Percentiles rank a stretch among this genome's conserved stretches.
phyloP scores from a whole-genome alignment of 1,284 basidiomycete species.

The Malassezia restricta region DNA sequence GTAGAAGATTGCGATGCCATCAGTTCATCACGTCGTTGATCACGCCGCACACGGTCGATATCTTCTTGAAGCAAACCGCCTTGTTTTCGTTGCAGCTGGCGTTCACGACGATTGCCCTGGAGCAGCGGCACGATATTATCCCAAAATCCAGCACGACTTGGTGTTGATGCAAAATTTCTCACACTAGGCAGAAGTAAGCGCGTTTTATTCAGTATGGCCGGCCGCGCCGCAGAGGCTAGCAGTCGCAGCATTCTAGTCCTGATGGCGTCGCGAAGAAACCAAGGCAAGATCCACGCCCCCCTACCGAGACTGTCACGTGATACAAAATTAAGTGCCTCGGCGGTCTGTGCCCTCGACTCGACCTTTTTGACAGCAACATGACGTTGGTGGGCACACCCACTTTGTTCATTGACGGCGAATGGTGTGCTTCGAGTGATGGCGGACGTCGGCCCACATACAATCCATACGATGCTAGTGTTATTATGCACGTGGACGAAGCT shows the following conservation, averaged over 20 bases:
- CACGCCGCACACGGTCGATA: conserved; percentile 18
- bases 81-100: conserved; percentile 18
- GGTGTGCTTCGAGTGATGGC: conserved; percentile 28
- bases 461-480: conserved; percentile 29
- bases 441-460: conserved; percentile 28
- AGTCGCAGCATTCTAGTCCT: conserved; percentile 2
- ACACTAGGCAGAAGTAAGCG: neutral
- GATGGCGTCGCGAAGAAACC: neutral
- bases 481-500: conserved; percentile 38
- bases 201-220: neutral
- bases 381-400: conserved; percentile 20
- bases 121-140: conserved; percentile 13
- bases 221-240: conserved; percentile 7
- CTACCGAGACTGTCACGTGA: too few relatives aligned
- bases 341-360: too few relatives aligned
- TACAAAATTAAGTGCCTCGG: too few relatives aligned
- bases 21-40: conserved; percentile 25
- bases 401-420: conserved; percentile 42
- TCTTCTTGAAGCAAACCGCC: conserved; percentile 35
- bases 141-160: conserved; percentile 3
- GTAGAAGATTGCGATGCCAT: conserved; percentile 30
- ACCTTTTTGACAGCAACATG: neutral
- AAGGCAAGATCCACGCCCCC: neutral
- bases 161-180: neutral
- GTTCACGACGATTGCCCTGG: conserved; percentile 17